Evolutionary conservation across 495 filamentous ascomycete genomes (phyloP).

Genomic region (Astrothelium subdiscretum): DNA sequence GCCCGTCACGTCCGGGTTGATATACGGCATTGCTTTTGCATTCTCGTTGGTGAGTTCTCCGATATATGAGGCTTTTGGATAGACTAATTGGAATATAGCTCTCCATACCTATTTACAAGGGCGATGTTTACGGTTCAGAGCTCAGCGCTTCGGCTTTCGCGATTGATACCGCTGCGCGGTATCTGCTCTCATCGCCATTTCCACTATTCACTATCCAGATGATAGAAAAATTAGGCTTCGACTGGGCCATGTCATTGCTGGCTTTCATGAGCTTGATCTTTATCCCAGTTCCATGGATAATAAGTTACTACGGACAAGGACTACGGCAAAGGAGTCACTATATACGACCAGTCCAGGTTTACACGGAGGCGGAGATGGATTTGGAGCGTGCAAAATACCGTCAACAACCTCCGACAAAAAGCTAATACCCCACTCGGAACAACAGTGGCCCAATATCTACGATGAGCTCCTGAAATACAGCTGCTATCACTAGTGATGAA

Average conservation of each 20-base stretch:
- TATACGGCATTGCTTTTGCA: constrained; percentile 26
- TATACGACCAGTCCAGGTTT: background rate
- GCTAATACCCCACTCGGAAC: no score
- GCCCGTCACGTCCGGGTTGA: constrained; percentile 32
- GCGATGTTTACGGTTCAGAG: background rate
- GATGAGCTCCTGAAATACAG: no score
- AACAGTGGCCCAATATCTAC: no score
- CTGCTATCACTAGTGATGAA: no score
- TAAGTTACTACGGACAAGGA: constrained; percentile 6
- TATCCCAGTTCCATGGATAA: constrained; percentile 33
- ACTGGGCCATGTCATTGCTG: constrained; percentile 34
- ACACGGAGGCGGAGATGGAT: no score
- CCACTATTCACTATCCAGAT: constrained; percentile 45
- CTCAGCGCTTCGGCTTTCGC: constrained; percentile 43
- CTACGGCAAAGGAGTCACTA: background rate
- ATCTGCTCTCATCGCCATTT: constrained; percentile 51
- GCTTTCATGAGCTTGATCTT: constrained; percentile 32
- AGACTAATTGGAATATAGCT: background rate
- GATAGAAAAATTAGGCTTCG: constrained; percentile 23
- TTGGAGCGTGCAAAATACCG: no score
- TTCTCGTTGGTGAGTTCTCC: constrained; percentile 27
- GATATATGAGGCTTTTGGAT: constrained; percentile 45
- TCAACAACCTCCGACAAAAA: no score
- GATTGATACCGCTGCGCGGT: constrained; percentile 53
- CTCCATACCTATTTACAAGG: constrained; percentile 1